Evolutionary conservation across 2,329 filamentous ascomycete species (phyloP).

Genomic region (Cladosporium velox): DNA sequence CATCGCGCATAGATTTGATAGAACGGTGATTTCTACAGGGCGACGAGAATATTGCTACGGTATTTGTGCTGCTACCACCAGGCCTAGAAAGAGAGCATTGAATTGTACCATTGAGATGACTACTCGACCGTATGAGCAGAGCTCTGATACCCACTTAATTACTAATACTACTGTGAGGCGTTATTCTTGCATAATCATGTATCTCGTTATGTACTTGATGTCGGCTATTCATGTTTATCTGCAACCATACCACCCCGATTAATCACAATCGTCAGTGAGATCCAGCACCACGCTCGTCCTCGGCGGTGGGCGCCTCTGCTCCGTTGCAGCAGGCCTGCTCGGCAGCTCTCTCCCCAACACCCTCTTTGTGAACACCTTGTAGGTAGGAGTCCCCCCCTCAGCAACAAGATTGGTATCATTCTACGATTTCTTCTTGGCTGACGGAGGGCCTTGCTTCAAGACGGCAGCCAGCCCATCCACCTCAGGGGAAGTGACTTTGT

Average conservation of each 20-base stretch:
- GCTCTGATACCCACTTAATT: neutral
- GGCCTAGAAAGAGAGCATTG: neutral
- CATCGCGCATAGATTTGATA: neutral
- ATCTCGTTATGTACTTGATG: conserved; percentile 17
- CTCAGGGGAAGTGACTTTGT: conserved; percentile 5
- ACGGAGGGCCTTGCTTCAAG: neutral
- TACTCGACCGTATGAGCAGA: neutral
- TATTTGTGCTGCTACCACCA: neutral
- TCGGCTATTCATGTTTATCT: conserved; percentile 1
- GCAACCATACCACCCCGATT: neutral
- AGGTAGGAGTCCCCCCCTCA: neutral
- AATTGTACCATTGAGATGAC: neutral
- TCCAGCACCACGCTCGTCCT: neutral
- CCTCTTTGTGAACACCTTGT: neutral
- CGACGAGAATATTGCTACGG: neutral
- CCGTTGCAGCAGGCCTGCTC: neutral
- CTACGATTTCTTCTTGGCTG: neutral
- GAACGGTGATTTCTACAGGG: neutral
- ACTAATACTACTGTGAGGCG: neutral
- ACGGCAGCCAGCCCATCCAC: neutral
- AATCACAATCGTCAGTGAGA: neutral
- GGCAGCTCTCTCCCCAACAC: neutral
- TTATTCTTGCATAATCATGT: neutral
- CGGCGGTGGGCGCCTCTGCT: neutral
- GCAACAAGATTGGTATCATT: neutral